These are phyloP conservation scores for Phylloporus sp. DNA, from an alignment of 768 basidiomycete species.

Conservation along the genomic window DNA sequence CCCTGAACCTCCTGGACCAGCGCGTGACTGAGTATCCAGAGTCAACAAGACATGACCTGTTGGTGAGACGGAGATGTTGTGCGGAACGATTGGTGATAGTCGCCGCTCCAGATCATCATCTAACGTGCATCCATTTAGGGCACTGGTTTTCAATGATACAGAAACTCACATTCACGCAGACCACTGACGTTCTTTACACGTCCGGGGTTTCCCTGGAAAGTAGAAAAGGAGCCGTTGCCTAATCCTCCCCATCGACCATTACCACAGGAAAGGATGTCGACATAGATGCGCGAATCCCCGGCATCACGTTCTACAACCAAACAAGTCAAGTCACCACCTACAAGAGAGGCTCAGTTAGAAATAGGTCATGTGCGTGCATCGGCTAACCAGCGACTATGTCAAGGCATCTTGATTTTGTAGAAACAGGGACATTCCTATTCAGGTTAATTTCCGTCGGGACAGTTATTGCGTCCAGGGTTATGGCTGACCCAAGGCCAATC, in stretches of 20 bases:
- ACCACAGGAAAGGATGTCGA: constrained; percentile 72
- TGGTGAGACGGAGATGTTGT: constrained; percentile 62
- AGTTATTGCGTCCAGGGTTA: constrained; percentile 63
- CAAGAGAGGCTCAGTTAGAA: constrained; percentile 1
- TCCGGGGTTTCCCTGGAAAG: constrained; percentile 63
- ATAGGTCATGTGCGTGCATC: not conserved
- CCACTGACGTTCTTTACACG: constrained; percentile 80
- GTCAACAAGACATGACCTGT: constrained; percentile 75
- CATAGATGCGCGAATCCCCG: constrained; percentile 31
- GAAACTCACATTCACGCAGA: constrained; percentile 71
- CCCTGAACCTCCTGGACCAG: constrained; percentile 47
- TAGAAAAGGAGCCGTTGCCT: constrained; percentile 60
- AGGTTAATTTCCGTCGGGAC: constrained; percentile 84
- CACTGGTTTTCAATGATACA: not conserved
- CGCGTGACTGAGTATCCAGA: constrained; percentile 55
- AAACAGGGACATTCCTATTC: constrained; percentile 49
- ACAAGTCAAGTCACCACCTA: constrained; percentile 73
- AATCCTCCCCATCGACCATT: constrained; percentile 83
- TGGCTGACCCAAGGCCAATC: constrained; percentile 68
- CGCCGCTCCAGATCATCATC: constrained; percentile 60
- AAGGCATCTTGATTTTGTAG: constrained; percentile 56
- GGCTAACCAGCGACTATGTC: constrained; percentile 59
- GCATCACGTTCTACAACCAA: constrained; percentile 65
- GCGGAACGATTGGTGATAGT: constrained; percentile 62
- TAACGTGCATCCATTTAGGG: constrained; percentile 28